Base-by-base conservation (phyloP, 345 rosid genomes). In the Trapa bicornis region DNA sequence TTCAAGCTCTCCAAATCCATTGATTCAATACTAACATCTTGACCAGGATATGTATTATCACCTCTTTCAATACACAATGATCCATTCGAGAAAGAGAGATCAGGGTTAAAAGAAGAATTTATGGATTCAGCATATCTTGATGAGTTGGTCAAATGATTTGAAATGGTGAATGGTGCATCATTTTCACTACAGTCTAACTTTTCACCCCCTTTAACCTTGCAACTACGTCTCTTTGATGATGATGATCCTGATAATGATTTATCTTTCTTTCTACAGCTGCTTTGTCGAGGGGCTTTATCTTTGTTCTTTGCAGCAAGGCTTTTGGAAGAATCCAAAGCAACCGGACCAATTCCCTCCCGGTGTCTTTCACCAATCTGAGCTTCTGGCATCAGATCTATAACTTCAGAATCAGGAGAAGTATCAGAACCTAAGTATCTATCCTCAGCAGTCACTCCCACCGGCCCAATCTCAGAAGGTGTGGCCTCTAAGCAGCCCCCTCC, bases 331-430 rank as follows among this genome's bases (percentile, higher is more conserved):
- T 73, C 78, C 75, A 73, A 79, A 81, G 52, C 72, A 67, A 68
- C 61, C 73, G 70, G 73, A 39, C 65, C 78, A 61, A 71, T 69
- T 67, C 71, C 79, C 72, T 74, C 89, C 78, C 65, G 76, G 60
- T 67, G 78, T 70, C 78, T 77, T 69, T 76, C 72, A 71, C 71
- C 75, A 47, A 64, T 73, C 71, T 79, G 82, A 62, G 78, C 70
- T 67, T 86, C 99, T 71, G 89, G 88, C 77, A 77, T 80, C 68
- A 74, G 39, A 83, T 91, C 87, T 43, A 89, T 89, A 64, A 89
- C 99, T 87, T 91, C 97, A n/a, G 99, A 94, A 83, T 94, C 99
- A 11, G 99, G 99, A 71, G 99, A 94, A 72, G 97, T 91, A 80
- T 87, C 96, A 66, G 91, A 80, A 75, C 82, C 91, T 69, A 82